Evolutionary conservation across 805 yeast species (phyloP).

Genomic region (Pichia thaimueangensis): DNA sequence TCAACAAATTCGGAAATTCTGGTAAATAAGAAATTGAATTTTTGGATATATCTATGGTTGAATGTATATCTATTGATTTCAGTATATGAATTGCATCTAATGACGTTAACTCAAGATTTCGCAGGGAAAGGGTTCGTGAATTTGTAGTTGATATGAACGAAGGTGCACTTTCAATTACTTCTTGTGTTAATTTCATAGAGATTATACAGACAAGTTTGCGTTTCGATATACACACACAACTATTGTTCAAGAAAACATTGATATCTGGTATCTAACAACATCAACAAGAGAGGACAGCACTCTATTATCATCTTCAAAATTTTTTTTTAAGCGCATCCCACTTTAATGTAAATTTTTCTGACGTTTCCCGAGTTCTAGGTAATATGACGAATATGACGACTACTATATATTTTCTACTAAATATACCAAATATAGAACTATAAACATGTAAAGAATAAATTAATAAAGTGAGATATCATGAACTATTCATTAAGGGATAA

Average conservation of each 20-base stretch:
- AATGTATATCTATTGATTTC: conserved; percentile 34
- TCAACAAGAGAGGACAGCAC: too few relatives aligned
- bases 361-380: too few relatives aligned
- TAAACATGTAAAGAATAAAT: background rate
- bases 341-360: too few relatives aligned
- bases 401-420: too few relatives aligned
- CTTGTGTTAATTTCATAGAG: conserved; percentile 51
- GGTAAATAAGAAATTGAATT: conserved; percentile 59
- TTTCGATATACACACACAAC: too few relatives aligned
- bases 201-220: background rate
- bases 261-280: too few relatives aligned
- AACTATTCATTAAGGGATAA: conserved; percentile 41
- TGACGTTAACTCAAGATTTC: conserved; percentile 35
- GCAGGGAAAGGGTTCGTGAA: conserved; percentile 36
- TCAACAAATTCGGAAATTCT: conserved; percentile 39
- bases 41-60: conserved; percentile 65
- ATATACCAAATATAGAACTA: background rate
- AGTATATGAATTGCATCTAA: conserved; percentile 37
- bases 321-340: too few relatives aligned
- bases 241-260: too few relatives aligned
- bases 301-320: too few relatives aligned
- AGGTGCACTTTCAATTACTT: conserved; percentile 43
- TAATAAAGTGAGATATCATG: background rate
- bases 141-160: conserved; percentile 42
- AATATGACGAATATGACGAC: too few relatives aligned